Conservation (phyloP, 192 early-diverging fungal species). For the Backusella australiensis region DNA sequence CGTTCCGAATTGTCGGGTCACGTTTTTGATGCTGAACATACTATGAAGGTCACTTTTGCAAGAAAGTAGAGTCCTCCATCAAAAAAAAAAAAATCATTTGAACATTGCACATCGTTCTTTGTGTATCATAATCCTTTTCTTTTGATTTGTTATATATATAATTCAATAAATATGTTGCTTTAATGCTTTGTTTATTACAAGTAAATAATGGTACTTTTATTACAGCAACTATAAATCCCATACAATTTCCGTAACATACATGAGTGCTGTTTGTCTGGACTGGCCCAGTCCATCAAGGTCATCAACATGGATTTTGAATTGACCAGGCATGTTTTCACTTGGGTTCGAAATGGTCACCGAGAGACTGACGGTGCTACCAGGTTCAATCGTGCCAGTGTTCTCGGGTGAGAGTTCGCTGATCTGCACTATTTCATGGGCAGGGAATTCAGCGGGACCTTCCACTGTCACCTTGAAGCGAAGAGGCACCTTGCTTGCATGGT, state of each 20-base stretch:
- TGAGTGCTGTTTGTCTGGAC: conserved; percentile 55
- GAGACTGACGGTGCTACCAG: conserved; percentile 56
- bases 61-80: conserved; percentile 52
- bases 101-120: neutral
- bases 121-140: conserved; percentile 18
- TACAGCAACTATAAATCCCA: conserved; percentile 16
- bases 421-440: conserved; percentile 56
- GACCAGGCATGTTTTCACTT: conserved; percentile 68
- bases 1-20: conserved; percentile 68
- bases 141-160: neutral
- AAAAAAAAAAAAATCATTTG: neutral
- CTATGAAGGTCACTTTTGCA: conserved; percentile 84
- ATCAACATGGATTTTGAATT: conserved; percentile 69
- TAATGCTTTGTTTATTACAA: neutral
- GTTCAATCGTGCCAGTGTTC: conserved; percentile 55
- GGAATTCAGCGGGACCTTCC: conserved; percentile 77
- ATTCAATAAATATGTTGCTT: neutral
- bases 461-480: conserved; percentile 67
- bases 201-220: neutral
- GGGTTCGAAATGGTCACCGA: conserved; percentile 59
- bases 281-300: conserved; percentile 65
- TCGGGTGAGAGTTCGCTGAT: conserved; percentile 59
- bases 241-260: conserved; percentile 62
- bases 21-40: conserved; percentile 61
- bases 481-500: conserved; percentile 61